Evolutionary conservation across 345 rosid genomes (phyloP).

Genomic region (Gossypium thurberi): DNA sequence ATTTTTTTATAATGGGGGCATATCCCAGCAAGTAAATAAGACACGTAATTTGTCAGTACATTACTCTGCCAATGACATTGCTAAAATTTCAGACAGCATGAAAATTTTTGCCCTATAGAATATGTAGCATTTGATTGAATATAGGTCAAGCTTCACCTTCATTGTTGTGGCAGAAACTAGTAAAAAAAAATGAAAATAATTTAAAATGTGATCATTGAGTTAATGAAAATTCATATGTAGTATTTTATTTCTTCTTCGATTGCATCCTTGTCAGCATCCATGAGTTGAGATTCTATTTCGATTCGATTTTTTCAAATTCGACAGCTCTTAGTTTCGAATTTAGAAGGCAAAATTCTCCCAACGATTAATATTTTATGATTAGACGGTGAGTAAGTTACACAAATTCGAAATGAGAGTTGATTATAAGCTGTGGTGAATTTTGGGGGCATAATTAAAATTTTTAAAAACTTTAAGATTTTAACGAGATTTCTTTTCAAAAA

Average conservation of each 20-base stretch:
- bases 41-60: constrained; percentile 1
- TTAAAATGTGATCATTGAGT: not conserved
- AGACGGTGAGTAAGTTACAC: too few species aligned
- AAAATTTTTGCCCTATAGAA: too few species aligned
- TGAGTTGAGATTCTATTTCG: not conserved
- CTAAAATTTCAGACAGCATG: too few species aligned
- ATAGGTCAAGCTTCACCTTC: constrained; percentile 23
- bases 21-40: too few species aligned
- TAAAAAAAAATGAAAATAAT: not conserved
- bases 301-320: not conserved
- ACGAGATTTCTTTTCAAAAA: too few species aligned
- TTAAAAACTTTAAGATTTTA: too few species aligned
- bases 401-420: too few species aligned
- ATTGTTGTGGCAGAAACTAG: constrained; percentile 8
- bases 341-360: not conserved
- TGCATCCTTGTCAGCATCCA: constrained; percentile 10
- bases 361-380: not conserved
- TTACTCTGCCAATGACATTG: constrained; percentile 3
- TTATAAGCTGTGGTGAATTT: too few species aligned
- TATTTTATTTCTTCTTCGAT: not conserved
- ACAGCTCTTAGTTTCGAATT: not conserved
- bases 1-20: not conserved
- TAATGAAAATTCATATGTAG: not conserved
- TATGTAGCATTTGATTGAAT: not conserved
- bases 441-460: too few species aligned